Conservation (phyloP, 345 rosid genomes). For the Ceriops tagal region DNA sequence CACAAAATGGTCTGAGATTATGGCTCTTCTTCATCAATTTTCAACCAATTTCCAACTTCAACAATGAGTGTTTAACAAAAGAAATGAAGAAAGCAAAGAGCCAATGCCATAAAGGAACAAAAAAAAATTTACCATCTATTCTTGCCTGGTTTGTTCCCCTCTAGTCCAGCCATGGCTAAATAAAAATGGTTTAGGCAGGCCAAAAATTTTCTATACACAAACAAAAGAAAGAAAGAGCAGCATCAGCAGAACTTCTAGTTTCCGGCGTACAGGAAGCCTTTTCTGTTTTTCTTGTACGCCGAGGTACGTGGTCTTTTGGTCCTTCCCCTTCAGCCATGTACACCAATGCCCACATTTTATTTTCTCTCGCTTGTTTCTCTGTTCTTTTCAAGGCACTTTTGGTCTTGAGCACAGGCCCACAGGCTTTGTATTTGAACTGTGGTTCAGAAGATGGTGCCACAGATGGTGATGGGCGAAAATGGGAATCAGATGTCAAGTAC, state of each 20-base stretch:
- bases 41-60: constrained; percentile 9
- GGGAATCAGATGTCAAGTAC: constrained; percentile 57
- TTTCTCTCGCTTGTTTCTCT: constrained; percentile 28
- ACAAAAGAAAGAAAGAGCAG: neutral
- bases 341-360: constrained; percentile 19
- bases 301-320: neutral
- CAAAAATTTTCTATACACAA: neutral
- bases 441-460: constrained; percentile 43
- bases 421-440: constrained; percentile 42
- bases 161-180: constrained; percentile 16
- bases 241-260: neutral
- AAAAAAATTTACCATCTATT: neutral
- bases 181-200: constrained; percentile 1
- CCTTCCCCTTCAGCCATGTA: constrained; percentile 31
- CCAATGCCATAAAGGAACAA: neutral
- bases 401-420: constrained; percentile 11
- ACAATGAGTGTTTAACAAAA: neutral
- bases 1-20: neutral
- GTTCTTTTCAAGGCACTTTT: constrained; percentile 20
- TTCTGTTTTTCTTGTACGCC: constrained; percentile 23
- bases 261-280: constrained; percentile 19
- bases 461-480: constrained; percentile 59
- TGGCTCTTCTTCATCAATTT: constrained; percentile 21
- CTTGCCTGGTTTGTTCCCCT: constrained; percentile 15
- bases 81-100: neutral